These are phyloP conservation scores for Hanseniaspora lindneri DNA, from an alignment of 805 yeast species.

Conservation along the genomic window DNA sequence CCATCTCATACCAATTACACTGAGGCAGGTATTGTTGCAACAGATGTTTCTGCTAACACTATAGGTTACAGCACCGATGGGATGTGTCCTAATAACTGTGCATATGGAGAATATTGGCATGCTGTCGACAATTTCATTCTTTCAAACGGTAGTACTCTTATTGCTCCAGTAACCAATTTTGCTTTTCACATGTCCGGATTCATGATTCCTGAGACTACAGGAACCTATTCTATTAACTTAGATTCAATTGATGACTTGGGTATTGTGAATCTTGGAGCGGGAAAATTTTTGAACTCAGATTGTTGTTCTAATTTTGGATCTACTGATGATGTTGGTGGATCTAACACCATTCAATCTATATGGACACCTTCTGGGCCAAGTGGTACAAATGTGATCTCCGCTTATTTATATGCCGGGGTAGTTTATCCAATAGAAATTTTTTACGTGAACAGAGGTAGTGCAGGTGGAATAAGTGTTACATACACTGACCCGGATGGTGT, in stretches of 20 bases:
- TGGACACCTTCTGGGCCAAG: constrained; percentile 5
- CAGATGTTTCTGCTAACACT: not conserved
- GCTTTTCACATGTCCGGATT: constrained; percentile 8
- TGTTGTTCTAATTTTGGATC: not conserved
- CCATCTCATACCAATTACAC: not conserved
- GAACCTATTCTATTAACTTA: not conserved
- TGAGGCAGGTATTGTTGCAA: not conserved
- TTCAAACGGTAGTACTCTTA: not conserved
- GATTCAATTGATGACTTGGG: constrained; percentile 9
- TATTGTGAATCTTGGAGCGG: constrained; percentile 5
- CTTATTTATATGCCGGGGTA: constrained; percentile 22
- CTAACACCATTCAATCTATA: not conserved
- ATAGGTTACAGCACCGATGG: not conserved
- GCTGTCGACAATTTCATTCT: not conserved
- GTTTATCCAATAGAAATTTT: constrained; percentile 26
- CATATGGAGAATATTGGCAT: not conserved
- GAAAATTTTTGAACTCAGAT: not conserved
- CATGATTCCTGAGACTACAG: not conserved
- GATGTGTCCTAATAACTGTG: not conserved
- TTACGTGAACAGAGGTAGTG: constrained; percentile 20
- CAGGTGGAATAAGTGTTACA: constrained; percentile 18
- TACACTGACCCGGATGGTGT: constrained; percentile 21
- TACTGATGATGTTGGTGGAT: not conserved
- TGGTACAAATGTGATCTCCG: constrained; percentile 8
- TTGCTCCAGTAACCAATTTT: not conserved